These are phyloP conservation scores for Trichoderma aggressivum DNA, from an alignment of 2,329 filamentous ascomycete species.

Conservation along the genomic window DNA sequence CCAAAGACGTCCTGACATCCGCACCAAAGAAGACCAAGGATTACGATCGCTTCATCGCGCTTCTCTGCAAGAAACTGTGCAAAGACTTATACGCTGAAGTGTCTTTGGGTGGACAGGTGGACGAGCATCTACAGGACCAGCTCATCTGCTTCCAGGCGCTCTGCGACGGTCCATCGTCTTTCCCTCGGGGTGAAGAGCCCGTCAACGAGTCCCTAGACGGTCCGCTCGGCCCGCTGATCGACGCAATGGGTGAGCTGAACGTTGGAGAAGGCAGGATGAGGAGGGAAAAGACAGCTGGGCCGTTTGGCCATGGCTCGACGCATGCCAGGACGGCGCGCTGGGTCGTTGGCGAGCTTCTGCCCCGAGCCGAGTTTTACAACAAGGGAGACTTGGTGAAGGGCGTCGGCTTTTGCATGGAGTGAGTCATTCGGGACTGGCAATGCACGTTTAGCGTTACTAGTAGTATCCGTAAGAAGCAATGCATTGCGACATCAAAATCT, in stretches of 20 bases:
- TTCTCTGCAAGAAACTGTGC: constrained; percentile 46
- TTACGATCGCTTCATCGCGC: constrained; percentile 31
- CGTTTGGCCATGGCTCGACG: constrained; percentile 54
- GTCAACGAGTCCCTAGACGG: constrained; percentile 13
- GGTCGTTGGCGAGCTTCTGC: constrained; percentile 52
- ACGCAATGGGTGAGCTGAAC: constrained; percentile 31
- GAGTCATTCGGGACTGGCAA: not conserved
- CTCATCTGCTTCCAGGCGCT: constrained; percentile 58
- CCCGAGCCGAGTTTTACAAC: constrained; percentile 47
- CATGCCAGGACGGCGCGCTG: constrained; percentile 60
- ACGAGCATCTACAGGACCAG: constrained; percentile 60
- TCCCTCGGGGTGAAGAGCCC: constrained; percentile 33
- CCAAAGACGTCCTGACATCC: constrained; percentile 43
- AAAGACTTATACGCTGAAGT: constrained; percentile 46
- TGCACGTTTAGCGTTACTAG: not conserved
- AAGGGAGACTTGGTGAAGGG: constrained; percentile 51
- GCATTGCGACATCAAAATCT: not conserved
- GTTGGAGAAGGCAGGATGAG: constrained; percentile 29
- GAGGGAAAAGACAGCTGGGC: constrained; percentile 45
- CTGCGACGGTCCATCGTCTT: constrained; percentile 49
- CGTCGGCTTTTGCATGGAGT: constrained; percentile 31
- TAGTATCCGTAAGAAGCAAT: not conserved
- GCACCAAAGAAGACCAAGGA: constrained; percentile 40
- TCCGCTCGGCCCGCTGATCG: constrained; percentile 24
- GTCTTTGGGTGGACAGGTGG: constrained; percentile 44